Conservation (phyloP, 768 basidiomycete species). For the Serendipita sp. region DNA sequence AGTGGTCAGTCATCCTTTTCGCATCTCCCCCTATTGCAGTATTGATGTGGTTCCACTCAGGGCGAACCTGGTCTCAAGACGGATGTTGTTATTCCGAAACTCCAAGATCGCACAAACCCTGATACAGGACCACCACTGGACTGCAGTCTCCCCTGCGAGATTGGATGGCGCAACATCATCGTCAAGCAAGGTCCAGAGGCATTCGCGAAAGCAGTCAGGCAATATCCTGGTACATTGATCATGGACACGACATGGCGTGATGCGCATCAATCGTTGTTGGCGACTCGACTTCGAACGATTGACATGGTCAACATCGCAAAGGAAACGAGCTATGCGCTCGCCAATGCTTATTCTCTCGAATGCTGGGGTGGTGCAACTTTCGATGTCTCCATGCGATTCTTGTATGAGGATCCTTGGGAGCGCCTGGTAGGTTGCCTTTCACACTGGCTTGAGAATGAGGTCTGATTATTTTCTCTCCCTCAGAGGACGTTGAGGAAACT, state of each 20-base stretch:
- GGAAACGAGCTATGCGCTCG: slow-evolving; percentile 87
- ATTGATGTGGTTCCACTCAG: slow-evolving; percentile 16
- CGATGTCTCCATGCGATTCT: slow-evolving; percentile 97
- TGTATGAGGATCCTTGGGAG: slow-evolving; percentile 99
- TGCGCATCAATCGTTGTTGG: slow-evolving; percentile 93
- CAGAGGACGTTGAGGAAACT: slow-evolving; percentile 83
- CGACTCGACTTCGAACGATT: slow-evolving; percentile 85
- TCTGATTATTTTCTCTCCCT: background rate
- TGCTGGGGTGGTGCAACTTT: slow-evolving; percentile 99
- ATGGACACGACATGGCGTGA: slow-evolving; percentile 99
- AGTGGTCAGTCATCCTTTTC: slow-evolving; percentile 24
- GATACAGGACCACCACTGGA: slow-evolving; percentile 55
- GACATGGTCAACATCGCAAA: slow-evolving; percentile 99
- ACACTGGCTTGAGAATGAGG: background rate
- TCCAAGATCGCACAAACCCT: slow-evolving; percentile 65
- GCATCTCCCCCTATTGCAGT: background rate
- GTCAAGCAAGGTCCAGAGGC: slow-evolving; percentile 95
- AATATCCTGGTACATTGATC: slow-evolving; percentile 86
- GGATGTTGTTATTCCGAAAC: slow-evolving; percentile 68
- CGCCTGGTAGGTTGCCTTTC: slow-evolving; percentile 44
- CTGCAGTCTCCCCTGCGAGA: slow-evolving; percentile 61
- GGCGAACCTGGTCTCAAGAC: slow-evolving; percentile 90
- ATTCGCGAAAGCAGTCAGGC: slow-evolving; percentile 94
- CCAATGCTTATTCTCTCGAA: slow-evolving; percentile 91
- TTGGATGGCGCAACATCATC: slow-evolving; percentile 97